Conservation (phyloP, 768 basidiomycete genomes). For the Naganishia antarctica region DNA sequence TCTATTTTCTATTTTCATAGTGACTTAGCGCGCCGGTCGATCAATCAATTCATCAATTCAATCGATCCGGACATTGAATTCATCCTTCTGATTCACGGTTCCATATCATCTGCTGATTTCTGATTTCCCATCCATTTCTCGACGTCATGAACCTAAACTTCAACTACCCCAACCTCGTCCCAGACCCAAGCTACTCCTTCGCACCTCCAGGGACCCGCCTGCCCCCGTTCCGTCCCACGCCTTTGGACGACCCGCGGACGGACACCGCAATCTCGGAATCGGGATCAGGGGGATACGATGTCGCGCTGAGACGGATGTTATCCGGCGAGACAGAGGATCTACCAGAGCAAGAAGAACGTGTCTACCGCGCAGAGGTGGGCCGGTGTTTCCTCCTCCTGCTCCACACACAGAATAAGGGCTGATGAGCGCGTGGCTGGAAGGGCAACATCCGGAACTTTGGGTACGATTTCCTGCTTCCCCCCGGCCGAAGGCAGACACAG, state of each 20-base stretch:
- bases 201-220: background rate
- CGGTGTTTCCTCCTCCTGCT: background rate
- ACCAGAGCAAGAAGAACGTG: slow-evolving; percentile 21
- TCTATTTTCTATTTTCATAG: no score
- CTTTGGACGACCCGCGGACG: background rate
- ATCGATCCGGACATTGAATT: no score
- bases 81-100: no score
- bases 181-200: slow-evolving; percentile 7
- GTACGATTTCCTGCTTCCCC: slow-evolving; percentile 15
- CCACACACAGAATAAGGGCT: no score
- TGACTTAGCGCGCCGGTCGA: no score
- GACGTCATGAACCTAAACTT: slow-evolving; percentile 5
- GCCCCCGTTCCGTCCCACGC: background rate
- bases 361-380: slow-evolving; percentile 25
- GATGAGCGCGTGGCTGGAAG: no score
- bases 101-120: no score
- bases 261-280: background rate
- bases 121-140: no score
- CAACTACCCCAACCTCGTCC: slow-evolving; percentile 9
- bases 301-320: background rate
- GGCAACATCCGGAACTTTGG: slow-evolving; percentile 19
- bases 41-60: no score
- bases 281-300: background rate
- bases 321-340: slow-evolving; percentile 11
- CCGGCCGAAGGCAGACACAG: slow-evolving; percentile 18